Conservation (phyloP, 495 filamentous ascomycete species). For the Penicillium canescens region DNA sequence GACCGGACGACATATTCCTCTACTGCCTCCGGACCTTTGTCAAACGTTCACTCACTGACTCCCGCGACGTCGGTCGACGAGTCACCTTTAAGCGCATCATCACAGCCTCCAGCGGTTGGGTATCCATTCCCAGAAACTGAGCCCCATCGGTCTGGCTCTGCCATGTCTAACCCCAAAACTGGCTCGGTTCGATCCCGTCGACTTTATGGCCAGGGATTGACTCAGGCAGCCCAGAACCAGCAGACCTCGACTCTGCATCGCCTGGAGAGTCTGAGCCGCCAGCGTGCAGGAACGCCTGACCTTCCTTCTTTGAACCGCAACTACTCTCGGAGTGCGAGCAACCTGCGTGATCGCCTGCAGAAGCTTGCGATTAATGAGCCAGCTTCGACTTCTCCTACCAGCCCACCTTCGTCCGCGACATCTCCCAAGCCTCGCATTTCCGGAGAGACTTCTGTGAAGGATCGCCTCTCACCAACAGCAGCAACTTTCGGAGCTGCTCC, state of each 20-base stretch:
- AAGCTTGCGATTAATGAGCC: constrained; percentile 46
- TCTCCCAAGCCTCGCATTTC: constrained; percentile 30
- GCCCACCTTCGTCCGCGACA: constrained; percentile 48
- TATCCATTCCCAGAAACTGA: constrained; percentile 22
- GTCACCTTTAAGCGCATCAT: constrained; percentile 55
- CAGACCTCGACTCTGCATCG: constrained; percentile 74
- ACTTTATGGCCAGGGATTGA: constrained; percentile 83
- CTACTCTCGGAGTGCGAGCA: constrained; percentile 56
- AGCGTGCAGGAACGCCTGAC: constrained; percentile 43
- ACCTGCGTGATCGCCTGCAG: constrained; percentile 57
- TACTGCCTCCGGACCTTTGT: constrained; percentile 70
- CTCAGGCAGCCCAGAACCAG: constrained; percentile 78
- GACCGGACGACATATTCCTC: constrained; percentile 87
- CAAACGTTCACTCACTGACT: constrained; percentile 73
- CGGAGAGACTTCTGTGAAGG: constrained; percentile 21
- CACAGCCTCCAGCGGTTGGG: constrained; percentile 27
- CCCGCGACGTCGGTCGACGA: constrained; percentile 93
- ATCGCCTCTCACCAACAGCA: constrained; percentile 25
- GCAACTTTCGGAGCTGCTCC: constrained; percentile 50
- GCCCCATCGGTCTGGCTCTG: constrained; percentile 12
- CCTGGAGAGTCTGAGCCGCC: constrained; percentile 71
- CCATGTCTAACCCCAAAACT: constrained; percentile 41
- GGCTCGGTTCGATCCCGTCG: constrained; percentile 65
- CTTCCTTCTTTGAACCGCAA: constrained; percentile 35
- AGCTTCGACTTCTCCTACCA: constrained; percentile 41